Evolutionary conservation across 2,329 filamentous ascomycete species (phyloP).

Genomic region (Cladosporium sphaerospermum): DNA sequence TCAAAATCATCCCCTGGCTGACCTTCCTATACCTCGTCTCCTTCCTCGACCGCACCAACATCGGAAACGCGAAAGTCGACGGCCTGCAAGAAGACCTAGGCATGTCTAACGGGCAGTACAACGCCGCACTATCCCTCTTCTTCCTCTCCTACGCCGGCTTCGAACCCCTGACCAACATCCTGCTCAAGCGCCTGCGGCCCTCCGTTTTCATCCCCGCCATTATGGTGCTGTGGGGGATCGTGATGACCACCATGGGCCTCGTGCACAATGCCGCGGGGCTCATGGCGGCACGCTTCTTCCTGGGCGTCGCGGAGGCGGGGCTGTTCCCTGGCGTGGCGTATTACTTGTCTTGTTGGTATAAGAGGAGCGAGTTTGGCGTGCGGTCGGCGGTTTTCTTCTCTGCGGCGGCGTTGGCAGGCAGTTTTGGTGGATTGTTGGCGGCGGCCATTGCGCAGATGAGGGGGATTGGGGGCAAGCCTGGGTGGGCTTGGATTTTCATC

Average conservation of each 20-base stretch:
- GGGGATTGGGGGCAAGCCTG: constrained; percentile 46
- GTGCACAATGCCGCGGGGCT: constrained; percentile 25
- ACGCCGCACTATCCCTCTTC: constrained; percentile 72
- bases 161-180: constrained; percentile 70
- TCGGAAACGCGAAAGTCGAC: constrained; percentile 56
- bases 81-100: constrained; percentile 52
- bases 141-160: constrained; percentile 80
- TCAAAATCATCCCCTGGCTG: constrained; percentile 47
- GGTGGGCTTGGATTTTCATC: constrained; percentile 19
- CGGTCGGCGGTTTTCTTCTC: constrained; percentile 79
- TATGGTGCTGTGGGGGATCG: constrained; percentile 60
- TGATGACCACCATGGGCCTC: constrained; percentile 21
- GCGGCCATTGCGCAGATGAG: constrained; percentile 65
- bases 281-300: constrained; percentile 25
- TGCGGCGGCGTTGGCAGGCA: constrained; percentile 71
- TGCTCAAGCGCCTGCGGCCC: constrained; percentile 69
- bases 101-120: constrained; percentile 63
- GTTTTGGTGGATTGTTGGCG: constrained; percentile 67
- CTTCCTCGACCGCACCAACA: constrained; percentile 45
- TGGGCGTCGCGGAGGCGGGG: constrained; percentile 27
- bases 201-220: constrained; percentile 69
- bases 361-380: constrained; percentile 70
- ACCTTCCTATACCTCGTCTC: constrained; percentile 53
- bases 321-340: constrained; percentile 69
- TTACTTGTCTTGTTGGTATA: constrained; percentile 73